These are phyloP conservation scores for Recurvomyces mirabilis DNA, from an alignment of 495 filamentous ascomycete species.

Conservation along the genomic window DNA sequence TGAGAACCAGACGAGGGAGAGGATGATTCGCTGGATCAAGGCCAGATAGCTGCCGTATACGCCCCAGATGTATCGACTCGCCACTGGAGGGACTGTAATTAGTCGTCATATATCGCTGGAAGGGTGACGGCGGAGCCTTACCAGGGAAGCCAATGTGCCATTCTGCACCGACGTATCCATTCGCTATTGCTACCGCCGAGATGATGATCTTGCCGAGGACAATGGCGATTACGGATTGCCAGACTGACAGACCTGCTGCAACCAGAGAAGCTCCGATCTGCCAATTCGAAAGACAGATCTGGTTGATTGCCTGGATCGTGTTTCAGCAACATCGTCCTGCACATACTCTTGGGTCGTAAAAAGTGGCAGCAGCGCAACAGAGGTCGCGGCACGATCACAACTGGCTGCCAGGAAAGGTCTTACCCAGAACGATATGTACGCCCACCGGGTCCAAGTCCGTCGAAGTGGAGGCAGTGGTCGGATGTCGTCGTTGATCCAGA, in stretches of 20 bases:
- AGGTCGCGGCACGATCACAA: too few species aligned
- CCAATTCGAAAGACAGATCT: constrained; percentile 19
- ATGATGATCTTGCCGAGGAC: constrained; percentile 29
- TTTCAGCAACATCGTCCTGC: too few species aligned
- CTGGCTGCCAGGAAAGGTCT: too few species aligned
- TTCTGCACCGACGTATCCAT: constrained; percentile 30
- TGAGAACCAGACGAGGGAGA: constrained; percentile 24
- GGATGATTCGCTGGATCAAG: constrained; percentile 20
- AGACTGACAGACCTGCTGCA: constrained; percentile 28
- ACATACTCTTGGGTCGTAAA: not conserved
- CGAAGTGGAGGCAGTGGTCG: constrained; percentile 29
- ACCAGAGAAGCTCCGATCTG: constrained; percentile 17
- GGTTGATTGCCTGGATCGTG: constrained; percentile 3
- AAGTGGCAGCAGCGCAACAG: too few species aligned
- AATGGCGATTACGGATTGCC: constrained; percentile 31
- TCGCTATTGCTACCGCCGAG: constrained; percentile 27
- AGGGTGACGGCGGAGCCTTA: too few species aligned
- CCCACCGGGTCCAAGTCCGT: constrained; percentile 28
- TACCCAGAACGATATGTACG: constrained; percentile 30
- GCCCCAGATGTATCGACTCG: constrained; percentile 31
- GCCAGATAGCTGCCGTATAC: constrained; percentile 23
- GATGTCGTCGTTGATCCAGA: constrained; percentile 26
- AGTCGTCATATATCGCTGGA: too few species aligned
- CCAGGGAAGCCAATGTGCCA: constrained; percentile 30
- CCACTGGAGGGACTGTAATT: too few species aligned